phyloP scores from a whole-genome alignment of 106 monocot species.

The Dioscorea dumetorum region DNA sequence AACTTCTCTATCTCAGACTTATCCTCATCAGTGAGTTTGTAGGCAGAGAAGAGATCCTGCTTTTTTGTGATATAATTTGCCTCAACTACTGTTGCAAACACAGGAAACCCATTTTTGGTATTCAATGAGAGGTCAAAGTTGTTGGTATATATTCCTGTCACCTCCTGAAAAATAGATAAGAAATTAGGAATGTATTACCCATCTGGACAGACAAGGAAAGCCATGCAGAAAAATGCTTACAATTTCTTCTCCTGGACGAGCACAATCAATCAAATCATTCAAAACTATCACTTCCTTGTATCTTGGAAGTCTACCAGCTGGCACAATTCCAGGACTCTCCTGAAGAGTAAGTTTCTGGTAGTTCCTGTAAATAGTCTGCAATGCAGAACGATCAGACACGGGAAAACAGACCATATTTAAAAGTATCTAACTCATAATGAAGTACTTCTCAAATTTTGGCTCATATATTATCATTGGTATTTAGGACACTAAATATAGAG shows the following conservation, averaged over 20 bases:
- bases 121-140: conserved; percentile 97
- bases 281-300: conserved; percentile 99
- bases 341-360: conserved; percentile 99
- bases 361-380: conserved; percentile 96
- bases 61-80: conserved; percentile 95
- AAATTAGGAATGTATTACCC: neutral
- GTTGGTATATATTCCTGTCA: conserved; percentile 99
- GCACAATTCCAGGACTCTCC: conserved; percentile 98
- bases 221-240: conserved; percentile 24
- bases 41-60: conserved; percentile 92
- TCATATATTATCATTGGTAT: too few relatives aligned
- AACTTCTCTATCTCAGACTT: conserved; percentile 94
- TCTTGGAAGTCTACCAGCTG: conserved; percentile 96
- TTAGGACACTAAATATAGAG: too few relatives aligned
- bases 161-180: conserved; percentile 59
- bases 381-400: neutral
- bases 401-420: neutral
- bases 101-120: conserved; percentile 98
- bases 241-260: conserved; percentile 99
- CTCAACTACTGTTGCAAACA: conserved; percentile 94
- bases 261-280: conserved; percentile 98
- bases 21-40: conserved; percentile 98
- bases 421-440: too few relatives aligned
- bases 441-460: too few relatives aligned
- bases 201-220: neutral